phyloP scores from a whole-genome alignment of 1,139 yeast genomes.

The Taphrina betulina region DNA sequence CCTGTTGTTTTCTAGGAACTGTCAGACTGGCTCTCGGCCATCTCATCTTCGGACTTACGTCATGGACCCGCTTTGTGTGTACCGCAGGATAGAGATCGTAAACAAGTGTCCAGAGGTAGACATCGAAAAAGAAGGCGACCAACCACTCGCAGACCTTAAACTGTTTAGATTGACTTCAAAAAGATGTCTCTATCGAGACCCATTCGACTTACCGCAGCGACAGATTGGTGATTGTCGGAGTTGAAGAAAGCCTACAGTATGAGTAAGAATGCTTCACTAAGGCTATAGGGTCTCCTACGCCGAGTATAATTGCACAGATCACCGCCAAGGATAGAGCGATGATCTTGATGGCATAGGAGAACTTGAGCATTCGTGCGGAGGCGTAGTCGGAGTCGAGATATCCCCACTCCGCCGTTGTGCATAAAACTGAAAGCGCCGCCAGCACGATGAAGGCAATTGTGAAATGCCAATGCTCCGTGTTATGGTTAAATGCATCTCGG shows the following conservation, averaged over 20 bases:
- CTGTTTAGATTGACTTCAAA: too few relatives aligned
- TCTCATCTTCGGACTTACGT: too few relatives aligned
- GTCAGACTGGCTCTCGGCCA: too few relatives aligned
- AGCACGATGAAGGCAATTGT: constrained; percentile 58
- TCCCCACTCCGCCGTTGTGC: constrained; percentile 60
- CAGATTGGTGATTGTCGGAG: constrained; percentile 45
- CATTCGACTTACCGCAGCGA: too few relatives aligned
- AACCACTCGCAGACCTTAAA: constrained; percentile 84
- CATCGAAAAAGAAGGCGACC: constrained; percentile 77
- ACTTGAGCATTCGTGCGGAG: constrained; percentile 47
- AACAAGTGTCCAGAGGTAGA: constrained; percentile 62
- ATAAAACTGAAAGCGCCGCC: constrained; percentile 62
- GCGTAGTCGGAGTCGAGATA: constrained; percentile 60
- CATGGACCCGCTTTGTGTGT: constrained; percentile 34
- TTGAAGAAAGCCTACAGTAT: too few relatives aligned
- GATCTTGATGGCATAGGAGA: constrained; percentile 51
- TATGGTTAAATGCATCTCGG: constrained; percentile 64
- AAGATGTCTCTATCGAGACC: too few relatives aligned
- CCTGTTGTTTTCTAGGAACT: constrained; percentile 3
- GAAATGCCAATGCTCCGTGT: constrained; percentile 53
- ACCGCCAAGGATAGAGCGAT: constrained; percentile 71
- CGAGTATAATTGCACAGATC: constrained; percentile 69
- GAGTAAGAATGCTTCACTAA: too few relatives aligned
- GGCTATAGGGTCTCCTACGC: too few relatives aligned
- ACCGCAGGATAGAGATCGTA: constrained; percentile 72